Base-by-base conservation (phyloP, 2,329 filamentous ascomycete genomes). In the Knoxdaviesia capensis region DNA sequence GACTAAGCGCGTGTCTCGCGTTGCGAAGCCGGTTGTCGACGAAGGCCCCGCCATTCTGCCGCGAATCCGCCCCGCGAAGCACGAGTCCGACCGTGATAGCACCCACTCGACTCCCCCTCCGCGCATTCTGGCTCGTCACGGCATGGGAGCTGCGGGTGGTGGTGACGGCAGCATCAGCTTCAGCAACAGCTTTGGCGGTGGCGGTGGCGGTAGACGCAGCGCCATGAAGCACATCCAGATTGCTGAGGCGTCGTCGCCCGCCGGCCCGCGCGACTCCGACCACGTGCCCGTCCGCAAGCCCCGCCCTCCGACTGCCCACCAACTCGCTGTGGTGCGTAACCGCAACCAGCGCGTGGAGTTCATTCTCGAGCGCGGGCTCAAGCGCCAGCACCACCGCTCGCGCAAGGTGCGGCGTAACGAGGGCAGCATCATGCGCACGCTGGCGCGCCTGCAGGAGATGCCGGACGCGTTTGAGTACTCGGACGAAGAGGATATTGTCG, bases 281-380 rank as follows among this genome's bases (percentile, higher is more conserved):
- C 74, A 77, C 44, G 64, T 71, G n/a, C 61, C 66, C 34, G 63
- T 65, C 20, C 63, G 72, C 44, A 77, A 85, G 53, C 75, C 78
- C 6, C 71, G 83, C 1, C 82, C 82, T 3, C 72, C 84, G 0
- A 90, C 83, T 0, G 80, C 81, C 34, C 83, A 90, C 56, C 83
- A 90, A 57, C 64, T 86, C 35, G 82, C 82, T 0, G 80, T 90
- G 1, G 81, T 86, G 56, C 71, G 77, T 43, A 86, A 87, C 56
- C 69, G 83, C 11, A 80, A 74, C 46, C 74, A 83, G 52, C 75
- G 82, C 5, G 82, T 88, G n/a, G 79, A 86, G 52, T 79, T 86
- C 51, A 82, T 85, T 41, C 69, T 90, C 10, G 78, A 84, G 49
- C 74, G 77, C n/a, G 77, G 79, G 31, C 62, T 88, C 33, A 73